Evolutionary conservation across 2,329 filamentous ascomycete species (phyloP).

Genomic region (Fusarium neocosmosporiellum): DNA sequence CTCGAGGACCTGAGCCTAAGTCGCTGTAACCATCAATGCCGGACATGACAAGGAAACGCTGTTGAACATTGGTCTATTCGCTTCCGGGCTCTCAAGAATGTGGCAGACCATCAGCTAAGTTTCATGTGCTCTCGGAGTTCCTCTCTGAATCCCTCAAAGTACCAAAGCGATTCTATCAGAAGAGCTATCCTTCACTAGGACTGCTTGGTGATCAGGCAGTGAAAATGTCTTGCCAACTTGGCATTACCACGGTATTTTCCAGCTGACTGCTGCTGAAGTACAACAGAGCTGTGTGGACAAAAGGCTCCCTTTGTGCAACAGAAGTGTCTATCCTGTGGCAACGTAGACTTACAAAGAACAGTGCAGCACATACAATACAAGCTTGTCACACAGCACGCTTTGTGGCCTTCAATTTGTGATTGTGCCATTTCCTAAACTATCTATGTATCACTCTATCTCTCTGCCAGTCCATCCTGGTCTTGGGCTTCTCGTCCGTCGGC

Average conservation of each 20-base stretch:
- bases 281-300: neutral
- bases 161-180: neutral
- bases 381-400: neutral
- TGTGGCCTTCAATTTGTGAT: slow-evolving; percentile 39
- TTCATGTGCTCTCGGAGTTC: neutral
- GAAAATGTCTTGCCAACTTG: neutral
- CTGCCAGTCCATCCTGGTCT: slow-evolving; percentile 15
- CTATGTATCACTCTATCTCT: slow-evolving; percentile 36
- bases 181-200: neutral
- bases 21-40: neutral
- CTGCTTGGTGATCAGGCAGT: neutral
- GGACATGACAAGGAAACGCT: neutral
- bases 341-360: neutral
- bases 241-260: neutral
- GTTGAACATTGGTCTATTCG: no score
- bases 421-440: slow-evolving; percentile 49
- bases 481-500: slow-evolving; percentile 10
- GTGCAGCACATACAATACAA: neutral
- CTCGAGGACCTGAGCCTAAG: neutral
- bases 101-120: neutral
- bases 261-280: neutral
- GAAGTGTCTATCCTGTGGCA: neutral
- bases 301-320: neutral
- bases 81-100: no score
- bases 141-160: neutral